A percentile compares a stretch with the other conserved stretches of the same genome.
Evolutionary conservation across 2,329 filamentous ascomycete genomes (phyloP).

Genomic region (Exophiala oligosperma): DNA sequence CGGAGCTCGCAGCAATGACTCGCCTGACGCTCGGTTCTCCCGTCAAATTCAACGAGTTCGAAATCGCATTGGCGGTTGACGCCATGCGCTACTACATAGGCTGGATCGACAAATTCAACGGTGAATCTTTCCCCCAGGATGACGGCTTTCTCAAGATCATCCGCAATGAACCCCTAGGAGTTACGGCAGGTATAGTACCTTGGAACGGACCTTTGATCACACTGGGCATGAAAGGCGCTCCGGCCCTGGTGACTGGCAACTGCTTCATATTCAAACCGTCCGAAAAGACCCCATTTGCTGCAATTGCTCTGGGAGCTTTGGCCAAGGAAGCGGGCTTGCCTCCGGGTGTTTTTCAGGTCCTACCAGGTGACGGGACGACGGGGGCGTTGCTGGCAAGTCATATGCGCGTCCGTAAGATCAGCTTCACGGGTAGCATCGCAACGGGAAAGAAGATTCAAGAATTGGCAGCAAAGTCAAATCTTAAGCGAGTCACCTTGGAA

Average conservation of each 20-base stretch:
- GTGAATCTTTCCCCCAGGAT: slow-evolving; percentile 74
- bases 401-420: slow-evolving; percentile 69
- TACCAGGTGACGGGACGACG: slow-evolving; percentile 69
- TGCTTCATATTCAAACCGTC: slow-evolving; percentile 59
- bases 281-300: slow-evolving; percentile 58
- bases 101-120: slow-evolving; percentile 88
- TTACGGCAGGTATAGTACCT: slow-evolving; percentile 79
- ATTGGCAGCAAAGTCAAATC: slow-evolving; percentile 41
- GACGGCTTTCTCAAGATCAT: slow-evolving; percentile 71
- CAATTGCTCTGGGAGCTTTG: slow-evolving; percentile 62
- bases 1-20: slow-evolving; percentile 10
- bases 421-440: slow-evolving; percentile 75
- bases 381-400: slow-evolving; percentile 69
- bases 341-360: slow-evolving; percentile 71
- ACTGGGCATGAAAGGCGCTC: slow-evolving; percentile 51
- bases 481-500: slow-evolving; percentile 63
- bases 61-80: slow-evolving; percentile 61
- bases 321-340: slow-evolving; percentile 74
- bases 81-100: slow-evolving; percentile 79
- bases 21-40: too few species aligned
- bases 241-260: slow-evolving; percentile 57
- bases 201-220: slow-evolving; percentile 72
- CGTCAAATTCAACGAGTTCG: slow-evolving; percentile 32
- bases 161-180: slow-evolving; percentile 64
- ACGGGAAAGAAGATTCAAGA: slow-evolving; percentile 30